Evolutionary conservation across 1,139 yeast species (phyloP), one percentile per base, ranked within the genome.

Genomic region (Candida tetrigidarum): DNA sequence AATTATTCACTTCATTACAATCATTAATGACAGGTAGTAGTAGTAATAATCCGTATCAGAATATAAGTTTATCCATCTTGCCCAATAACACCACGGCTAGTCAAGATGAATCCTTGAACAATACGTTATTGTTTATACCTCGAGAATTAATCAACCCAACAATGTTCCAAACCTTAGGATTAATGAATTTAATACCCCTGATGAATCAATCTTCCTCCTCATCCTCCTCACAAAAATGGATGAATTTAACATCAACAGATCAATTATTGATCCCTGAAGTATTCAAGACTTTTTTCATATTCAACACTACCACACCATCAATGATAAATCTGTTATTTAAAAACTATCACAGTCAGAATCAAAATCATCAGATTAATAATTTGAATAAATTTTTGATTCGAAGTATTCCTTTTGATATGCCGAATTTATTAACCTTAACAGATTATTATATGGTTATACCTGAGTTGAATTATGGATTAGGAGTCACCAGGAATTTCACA

Each of bases 361-460:
- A 47, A 22, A 43, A 53, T 6, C 51, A 49, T 9, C 29, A 39
- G 9, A 11, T 34, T 16, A 25, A 37, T 3, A 15, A 26, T n/a
- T 53, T 66, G 41, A 52, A 64, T 12, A 50, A 52, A 2, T 62
- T 67, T 45, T 45, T 53, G 19, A 58, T 51, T n/a, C 49, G 48
- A n/a, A 47, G 63, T 1, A 59, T 69, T 3, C 78, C 78, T 0
- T 73, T 73, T 50, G 50, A 52, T 16, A 54, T 71, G 16, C 76
- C 78, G 9, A 49, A 56, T 11, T 57, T 57, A 37, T 54, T 67
- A 46, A 54, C 59, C 15, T 56, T 72, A 30, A 53, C 56, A 10
- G 70, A 69, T 39, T 66, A 62, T 44, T 67, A 59, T 48, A 53
- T 71, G 53, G 64, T 70, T 5, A 41, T 71, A n/a, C 75, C 74